phyloP scores from a whole-genome alignment of 1,139 yeast species.

The Starmera stellimalicola region DNA sequence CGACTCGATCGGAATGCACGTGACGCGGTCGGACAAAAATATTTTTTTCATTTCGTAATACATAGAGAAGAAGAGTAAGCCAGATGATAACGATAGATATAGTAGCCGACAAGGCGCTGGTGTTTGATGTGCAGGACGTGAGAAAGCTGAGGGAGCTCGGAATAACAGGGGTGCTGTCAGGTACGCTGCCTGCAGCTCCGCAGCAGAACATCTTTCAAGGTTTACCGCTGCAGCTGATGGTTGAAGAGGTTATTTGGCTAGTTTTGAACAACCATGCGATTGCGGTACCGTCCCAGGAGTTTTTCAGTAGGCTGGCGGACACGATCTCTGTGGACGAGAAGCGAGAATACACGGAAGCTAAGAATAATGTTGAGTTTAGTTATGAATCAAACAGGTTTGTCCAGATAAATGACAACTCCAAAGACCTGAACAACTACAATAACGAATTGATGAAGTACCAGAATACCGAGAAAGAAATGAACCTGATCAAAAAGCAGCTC shows the following conservation, averaged over 20 bases:
- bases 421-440: conserved; percentile 8
- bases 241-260: conserved; percentile 69
- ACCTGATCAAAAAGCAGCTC: neutral
- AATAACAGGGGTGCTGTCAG: conserved; percentile 68
- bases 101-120: conserved; percentile 40
- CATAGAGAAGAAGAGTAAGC: neutral
- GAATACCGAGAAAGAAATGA: conserved; percentile 2
- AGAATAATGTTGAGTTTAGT: conserved; percentile 3
- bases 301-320: conserved; percentile 11
- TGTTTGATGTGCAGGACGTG: conserved; percentile 45
- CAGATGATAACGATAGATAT: conserved; percentile 24
- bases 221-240: conserved; percentile 63
- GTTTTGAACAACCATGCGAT: conserved; percentile 33
- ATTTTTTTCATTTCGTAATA: too few species aligned
- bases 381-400: conserved; percentile 9
- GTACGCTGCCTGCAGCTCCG: conserved; percentile 79
- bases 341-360: conserved; percentile 1
- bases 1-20: too few species aligned
- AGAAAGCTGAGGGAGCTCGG: conserved; percentile 42
- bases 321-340: conserved; percentile 8
- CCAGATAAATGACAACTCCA: conserved; percentile 12
- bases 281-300: conserved; percentile 22
- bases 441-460: conserved; percentile 8
- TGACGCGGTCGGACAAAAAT: too few species aligned
- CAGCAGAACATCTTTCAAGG: conserved; percentile 87